phyloP scores from a whole-genome alignment of 2,329 filamentous ascomycete genomes.

The Seiridium cupressi region DNA sequence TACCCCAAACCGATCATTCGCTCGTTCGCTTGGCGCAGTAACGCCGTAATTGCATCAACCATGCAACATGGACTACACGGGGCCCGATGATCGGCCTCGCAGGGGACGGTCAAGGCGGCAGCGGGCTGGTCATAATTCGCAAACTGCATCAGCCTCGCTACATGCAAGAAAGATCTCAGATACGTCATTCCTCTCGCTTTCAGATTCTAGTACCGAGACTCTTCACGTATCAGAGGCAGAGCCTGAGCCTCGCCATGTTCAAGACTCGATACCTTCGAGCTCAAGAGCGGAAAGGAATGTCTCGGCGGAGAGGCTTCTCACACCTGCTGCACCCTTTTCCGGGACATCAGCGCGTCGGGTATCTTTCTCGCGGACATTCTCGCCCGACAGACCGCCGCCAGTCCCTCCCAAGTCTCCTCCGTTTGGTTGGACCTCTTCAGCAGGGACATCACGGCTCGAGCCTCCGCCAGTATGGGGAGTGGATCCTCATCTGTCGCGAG shows the following conservation, averaged over 20 bases:
- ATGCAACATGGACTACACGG: slow-evolving; percentile 7
- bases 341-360: neutral
- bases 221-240: neutral
- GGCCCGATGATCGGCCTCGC: neutral
- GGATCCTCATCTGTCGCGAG: slow-evolving; percentile 2
- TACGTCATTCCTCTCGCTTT: neutral
- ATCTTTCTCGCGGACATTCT: neutral
- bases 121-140: neutral
- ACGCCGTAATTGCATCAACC: slow-evolving; percentile 5
- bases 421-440: neutral
- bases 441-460: neutral
- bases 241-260: neutral
- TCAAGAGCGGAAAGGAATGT: neutral
- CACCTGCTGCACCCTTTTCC: neutral
- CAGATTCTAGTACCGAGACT: slow-evolving; percentile 2
- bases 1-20: neutral
- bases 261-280: neutral
- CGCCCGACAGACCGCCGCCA: neutral
- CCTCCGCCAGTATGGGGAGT: neutral
- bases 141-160: slow-evolving; percentile 2
- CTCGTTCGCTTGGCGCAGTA: neutral
- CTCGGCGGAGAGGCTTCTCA: neutral
- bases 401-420: neutral
- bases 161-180: slow-evolving; percentile 1
- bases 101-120: neutral